Percentiles rank a stretch among this genome's conserved stretches.
These are phyloP conservation scores for Sugiyamaella smithiae DNA, from an alignment of 805 yeast genomes.

Conservation along the genomic window DNA sequence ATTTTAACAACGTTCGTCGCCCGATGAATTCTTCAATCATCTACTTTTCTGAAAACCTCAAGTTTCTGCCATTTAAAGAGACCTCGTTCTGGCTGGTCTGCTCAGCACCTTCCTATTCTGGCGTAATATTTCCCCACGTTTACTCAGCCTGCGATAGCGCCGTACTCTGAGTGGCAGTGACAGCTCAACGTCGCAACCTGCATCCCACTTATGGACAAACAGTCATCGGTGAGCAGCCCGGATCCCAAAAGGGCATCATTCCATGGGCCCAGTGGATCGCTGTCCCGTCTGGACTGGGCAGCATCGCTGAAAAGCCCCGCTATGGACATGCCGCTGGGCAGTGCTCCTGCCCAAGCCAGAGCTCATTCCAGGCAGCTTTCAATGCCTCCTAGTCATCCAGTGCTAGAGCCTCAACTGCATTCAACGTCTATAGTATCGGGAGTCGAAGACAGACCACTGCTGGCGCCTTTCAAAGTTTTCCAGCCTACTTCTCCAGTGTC, in stretches of 20 bases:
- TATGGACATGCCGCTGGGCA: neutral
- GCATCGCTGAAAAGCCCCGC: neutral
- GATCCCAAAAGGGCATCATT: neutral
- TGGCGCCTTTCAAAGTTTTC: conserved; percentile 6
- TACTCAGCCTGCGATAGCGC: no score
- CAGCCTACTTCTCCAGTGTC: conserved; percentile 3
- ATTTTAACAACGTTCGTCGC: no score
- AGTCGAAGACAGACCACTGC: conserved; percentile 4
- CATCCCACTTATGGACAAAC: no score
- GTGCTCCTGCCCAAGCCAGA: neutral
- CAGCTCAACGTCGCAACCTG: no score
- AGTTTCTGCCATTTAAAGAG: no score
- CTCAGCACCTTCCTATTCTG: no score
- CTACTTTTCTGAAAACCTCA: no score
- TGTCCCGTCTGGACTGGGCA: neutral
- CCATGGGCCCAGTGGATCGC: neutral
- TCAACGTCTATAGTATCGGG: neutral
- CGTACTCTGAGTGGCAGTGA: neutral
- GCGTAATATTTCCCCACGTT: no score
- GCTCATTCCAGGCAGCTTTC: neutral
- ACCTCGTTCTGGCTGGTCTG: no score
- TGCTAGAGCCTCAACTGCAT: neutral
- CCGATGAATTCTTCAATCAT: no score
- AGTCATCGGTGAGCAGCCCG: neutral
- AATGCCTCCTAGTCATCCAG: neutral